Evolutionary conservation across 2,329 filamentous ascomycete species (phyloP), one percentile per base, ranked within the genome.

Genomic region (Fusarium sulawesiense): DNA sequence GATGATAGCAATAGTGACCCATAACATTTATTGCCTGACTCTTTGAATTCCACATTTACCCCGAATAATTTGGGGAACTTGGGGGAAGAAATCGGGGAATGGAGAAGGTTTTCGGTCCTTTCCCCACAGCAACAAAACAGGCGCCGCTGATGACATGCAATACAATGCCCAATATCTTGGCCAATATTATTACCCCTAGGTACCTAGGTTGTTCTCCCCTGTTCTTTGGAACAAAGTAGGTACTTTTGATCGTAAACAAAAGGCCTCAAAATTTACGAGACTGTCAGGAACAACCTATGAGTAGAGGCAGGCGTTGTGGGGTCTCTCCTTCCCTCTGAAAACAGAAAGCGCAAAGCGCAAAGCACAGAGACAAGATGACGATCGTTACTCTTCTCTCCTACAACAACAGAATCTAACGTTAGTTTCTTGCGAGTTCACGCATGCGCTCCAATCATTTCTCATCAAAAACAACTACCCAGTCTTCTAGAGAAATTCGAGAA

Each of bases 391-490:
- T 20, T 60, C 23, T 21, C n/a, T 13, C 18, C 8, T 7, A 6
- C 32, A 68, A 16, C 20, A 29, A 20, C 21, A 51, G 13, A 44
- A 44, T 23, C n/a, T 23, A 44, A 20, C 20, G 20, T 23, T 44
- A 44, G 20, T 44, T 44, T 16, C 20, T 44, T 21, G 34, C 4
- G 14, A 44, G 14, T 16, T 21, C 41, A 21, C 41, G 7, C 58
- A 74, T 73, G 73, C 73, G 73, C 73, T 71, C 73, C 73, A 74
- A 74, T 74, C 50, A 58, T 34, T n/a, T 18, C 20, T 49, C 21
- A 54, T 18, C 2, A 13, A 13, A 12, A 20, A 4, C 12, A 32
- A 21, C 20, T n/a, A 46, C n/a, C 32, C 54, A 32, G 21, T 7
- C 44, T 53, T 64, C 60, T 13, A 16, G 9, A 44, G 29, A 13